Evolutionary conservation across 129 eudicot species (phyloP).

Genomic region (Artemisia tridentata): DNA sequence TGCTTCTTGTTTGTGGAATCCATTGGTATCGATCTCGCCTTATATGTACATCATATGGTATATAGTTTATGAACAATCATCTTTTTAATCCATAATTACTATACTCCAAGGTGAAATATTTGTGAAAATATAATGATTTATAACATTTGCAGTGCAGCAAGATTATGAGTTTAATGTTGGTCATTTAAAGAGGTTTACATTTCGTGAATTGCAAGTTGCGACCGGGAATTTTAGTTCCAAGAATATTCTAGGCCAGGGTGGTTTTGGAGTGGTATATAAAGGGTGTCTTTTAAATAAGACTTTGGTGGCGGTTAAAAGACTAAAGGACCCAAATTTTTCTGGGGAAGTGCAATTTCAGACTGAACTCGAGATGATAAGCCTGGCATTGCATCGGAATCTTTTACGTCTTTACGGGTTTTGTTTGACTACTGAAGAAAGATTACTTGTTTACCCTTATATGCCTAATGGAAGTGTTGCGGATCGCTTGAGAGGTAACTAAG

Average conservation of each 20-base stretch:
- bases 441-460: conserved; percentile 97
- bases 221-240: conserved; percentile 75
- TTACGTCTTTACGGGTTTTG: conserved; percentile 89
- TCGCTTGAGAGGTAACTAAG: conserved; percentile 72
- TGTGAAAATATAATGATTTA: not conserved
- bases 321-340: conserved; percentile 76
- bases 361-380: conserved; percentile 95
- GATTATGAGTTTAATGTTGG: conserved; percentile 82
- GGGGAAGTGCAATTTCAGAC: conserved; percentile 98
- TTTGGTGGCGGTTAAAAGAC: conserved; percentile 86
- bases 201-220: conserved; percentile 86
- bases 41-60: conserved; percentile 70
- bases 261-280: conserved; percentile 92
- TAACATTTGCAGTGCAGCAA: conserved; percentile 73
- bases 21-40: conserved; percentile 80
- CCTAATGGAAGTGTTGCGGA: conserved; percentile 99
- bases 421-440: conserved; percentile 81
- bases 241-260: conserved; percentile 88
- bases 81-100: not conserved
- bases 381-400: conserved; percentile 90
- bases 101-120: conserved; percentile 12
- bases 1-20: conserved; percentile 64
- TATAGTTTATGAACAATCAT: conserved; percentile 12
- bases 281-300: conserved; percentile 75
- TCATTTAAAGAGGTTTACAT: conserved; percentile 71